phyloP scores from a whole-genome alignment of 2,329 filamentous ascomycete species.

The Endothia cerciana region DNA sequence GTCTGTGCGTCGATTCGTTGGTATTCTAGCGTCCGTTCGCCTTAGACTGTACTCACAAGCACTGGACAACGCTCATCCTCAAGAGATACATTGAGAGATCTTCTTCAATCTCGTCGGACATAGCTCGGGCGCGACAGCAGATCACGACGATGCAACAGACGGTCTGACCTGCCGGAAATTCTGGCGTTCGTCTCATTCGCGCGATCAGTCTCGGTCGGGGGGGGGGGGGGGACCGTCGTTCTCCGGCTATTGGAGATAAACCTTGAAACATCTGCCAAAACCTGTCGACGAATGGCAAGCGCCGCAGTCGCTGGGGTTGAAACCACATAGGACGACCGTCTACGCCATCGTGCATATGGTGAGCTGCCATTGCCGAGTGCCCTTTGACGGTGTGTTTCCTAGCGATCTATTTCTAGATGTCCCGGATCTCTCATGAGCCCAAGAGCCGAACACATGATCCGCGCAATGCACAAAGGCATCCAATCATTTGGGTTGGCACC shows the following conservation, averaged over 20 bases:
- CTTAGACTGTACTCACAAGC: slow-evolving; percentile 9
- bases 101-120: slow-evolving; percentile 12
- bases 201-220: slow-evolving; percentile 24
- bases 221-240: slow-evolving; percentile 16
- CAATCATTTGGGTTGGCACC: slow-evolving; percentile 16
- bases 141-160: slow-evolving; percentile 1
- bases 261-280: slow-evolving; percentile 22
- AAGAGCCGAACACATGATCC: slow-evolving; percentile 28
- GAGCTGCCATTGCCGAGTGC: slow-evolving; percentile 20
- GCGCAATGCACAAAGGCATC: slow-evolving; percentile 16
- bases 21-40: slow-evolving; percentile 26
- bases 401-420: slow-evolving; percentile 9
- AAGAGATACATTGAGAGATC: slow-evolving; percentile 11
- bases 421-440: slow-evolving; percentile 11
- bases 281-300: slow-evolving; percentile 16
- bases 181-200: slow-evolving; percentile 2
- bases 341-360: slow-evolving; percentile 25
- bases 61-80: background rate
- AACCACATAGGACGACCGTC: slow-evolving; percentile 10
- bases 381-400: slow-evolving; percentile 3
- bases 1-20: slow-evolving; percentile 17
- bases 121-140: slow-evolving; percentile 2
- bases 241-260: slow-evolving; percentile 21
- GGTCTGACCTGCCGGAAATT: slow-evolving; percentile 1
- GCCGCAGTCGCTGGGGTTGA: slow-evolving; percentile 7